Evolutionary conservation across 75 land plant genomes (phyloP).

Genomic region (Ceratopteris richardii): DNA sequence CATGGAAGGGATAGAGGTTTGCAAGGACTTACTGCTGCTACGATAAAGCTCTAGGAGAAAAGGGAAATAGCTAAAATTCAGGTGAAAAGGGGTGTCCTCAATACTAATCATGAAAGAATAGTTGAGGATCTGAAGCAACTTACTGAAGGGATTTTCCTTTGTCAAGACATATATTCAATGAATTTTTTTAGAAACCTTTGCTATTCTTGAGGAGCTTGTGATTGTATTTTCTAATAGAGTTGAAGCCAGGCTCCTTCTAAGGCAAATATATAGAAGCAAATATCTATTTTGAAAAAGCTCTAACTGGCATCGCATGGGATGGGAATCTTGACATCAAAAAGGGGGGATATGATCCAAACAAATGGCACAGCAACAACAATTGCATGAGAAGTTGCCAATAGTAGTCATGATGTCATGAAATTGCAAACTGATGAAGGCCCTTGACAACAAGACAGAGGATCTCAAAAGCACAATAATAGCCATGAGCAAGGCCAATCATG

Average conservation of each 20-base stretch:
- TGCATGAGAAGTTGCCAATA: constrained; percentile 52
- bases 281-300: no score
- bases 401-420: constrained; percentile 46
- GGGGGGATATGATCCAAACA: no score
- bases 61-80: constrained; percentile 71
- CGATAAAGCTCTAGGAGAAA: constrained; percentile 65
- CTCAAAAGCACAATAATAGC: constrained; percentile 54
- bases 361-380: constrained; percentile 64
- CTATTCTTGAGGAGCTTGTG: constrained; percentile 32
- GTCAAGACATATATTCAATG: constrained; percentile 48
- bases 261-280: no score
- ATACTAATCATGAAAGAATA: constrained; percentile 61
- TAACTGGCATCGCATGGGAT: no score
- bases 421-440: constrained; percentile 22
- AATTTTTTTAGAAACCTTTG: constrained; percentile 46
- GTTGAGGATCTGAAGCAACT: constrained; percentile 74
- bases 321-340: no score
- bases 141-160: constrained; percentile 59
- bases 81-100: constrained; percentile 57
- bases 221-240: no score
- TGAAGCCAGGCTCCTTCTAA: no score
- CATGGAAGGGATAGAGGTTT: constrained; percentile 56
- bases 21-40: constrained; percentile 61
- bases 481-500: constrained; percentile 8
- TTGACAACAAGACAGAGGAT: constrained; percentile 47